A percentile compares a stretch with the other conserved stretches of the same genome.
Evolutionary conservation across 139 green algal species (phyloP).

Genomic region (Micromonas pusilla): DNA sequence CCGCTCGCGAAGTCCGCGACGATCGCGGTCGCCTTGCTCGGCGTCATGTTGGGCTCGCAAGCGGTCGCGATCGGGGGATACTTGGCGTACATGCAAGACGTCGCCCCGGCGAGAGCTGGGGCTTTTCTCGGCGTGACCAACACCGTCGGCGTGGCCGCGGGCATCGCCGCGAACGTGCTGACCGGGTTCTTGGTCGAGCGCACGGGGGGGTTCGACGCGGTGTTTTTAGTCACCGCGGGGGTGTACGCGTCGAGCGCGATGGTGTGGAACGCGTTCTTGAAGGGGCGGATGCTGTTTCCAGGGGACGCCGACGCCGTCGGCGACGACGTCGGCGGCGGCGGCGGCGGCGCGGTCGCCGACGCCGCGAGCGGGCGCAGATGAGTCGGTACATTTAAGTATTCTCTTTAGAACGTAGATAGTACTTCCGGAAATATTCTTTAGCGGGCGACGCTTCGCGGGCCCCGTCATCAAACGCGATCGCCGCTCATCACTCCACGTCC

Average conservation of each 20-base stretch:
- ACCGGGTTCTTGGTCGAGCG: not conserved
- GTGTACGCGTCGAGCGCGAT: not conserved
- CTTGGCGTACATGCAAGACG: constrained; percentile 16
- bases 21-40: not conserved
- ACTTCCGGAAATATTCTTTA: too few species aligned
- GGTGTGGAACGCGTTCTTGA: not conserved
- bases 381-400: too few species aligned
- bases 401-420: too few species aligned
- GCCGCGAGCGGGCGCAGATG: too few species aligned
- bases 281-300: constrained; percentile 14
- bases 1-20: not conserved
- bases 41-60: not conserved
- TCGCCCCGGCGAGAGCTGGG: constrained; percentile 2
- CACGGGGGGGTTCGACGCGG: not conserved
- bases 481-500: too few species aligned
- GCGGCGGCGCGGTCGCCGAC: too few species aligned
- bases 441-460: too few species aligned
- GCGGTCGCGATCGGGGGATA: not conserved
- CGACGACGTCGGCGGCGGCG: not conserved
- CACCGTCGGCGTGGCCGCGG: not conserved
- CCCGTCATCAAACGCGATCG: too few species aligned
- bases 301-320: not conserved
- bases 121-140: constrained; percentile 22
- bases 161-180: constrained; percentile 8
- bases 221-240: not conserved